A percentile compares a stretch with the other conserved stretches of the same genome.
Conservation (phyloP, 2,329 filamentous ascomycete species). For the Fusarium clavum region DNA sequence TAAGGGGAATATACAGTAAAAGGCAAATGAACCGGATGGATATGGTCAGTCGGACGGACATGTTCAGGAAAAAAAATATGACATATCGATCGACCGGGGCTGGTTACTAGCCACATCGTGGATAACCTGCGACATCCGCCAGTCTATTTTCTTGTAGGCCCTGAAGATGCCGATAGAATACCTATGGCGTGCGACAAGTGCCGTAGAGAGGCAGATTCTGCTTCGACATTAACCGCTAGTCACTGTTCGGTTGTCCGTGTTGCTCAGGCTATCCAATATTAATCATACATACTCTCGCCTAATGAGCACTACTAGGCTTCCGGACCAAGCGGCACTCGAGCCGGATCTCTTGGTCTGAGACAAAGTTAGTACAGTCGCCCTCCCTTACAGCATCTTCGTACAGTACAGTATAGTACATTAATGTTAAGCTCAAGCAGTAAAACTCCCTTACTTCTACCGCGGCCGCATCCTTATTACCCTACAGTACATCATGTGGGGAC, state of each 20-base stretch:
- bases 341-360: constrained; percentile 12
- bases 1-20: constrained; percentile 11
- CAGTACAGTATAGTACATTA: neutral
- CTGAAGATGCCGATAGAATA: constrained; percentile 13
- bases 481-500: constrained; percentile 21
- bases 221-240: neutral
- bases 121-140: neutral
- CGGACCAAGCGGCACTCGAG: constrained; percentile 14
- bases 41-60: neutral
- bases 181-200: neutral
- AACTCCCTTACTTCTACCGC: constrained; percentile 27
- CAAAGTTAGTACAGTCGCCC: neutral
- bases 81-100: constrained; percentile 23
- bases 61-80: constrained; percentile 6
- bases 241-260: neutral
- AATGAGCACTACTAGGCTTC: constrained; percentile 18
- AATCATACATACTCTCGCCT: constrained; percentile 5
- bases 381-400: constrained; percentile 31
- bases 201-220: neutral
- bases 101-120: constrained; percentile 18
- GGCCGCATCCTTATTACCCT: neutral
- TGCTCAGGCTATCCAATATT: neutral
- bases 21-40: constrained; percentile 17
- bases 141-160: constrained; percentile 10
- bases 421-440: neutral